Evolutionary conservation across 2,329 filamentous ascomycete genomes (phyloP).

Genomic region (Penicillium crustosum): DNA sequence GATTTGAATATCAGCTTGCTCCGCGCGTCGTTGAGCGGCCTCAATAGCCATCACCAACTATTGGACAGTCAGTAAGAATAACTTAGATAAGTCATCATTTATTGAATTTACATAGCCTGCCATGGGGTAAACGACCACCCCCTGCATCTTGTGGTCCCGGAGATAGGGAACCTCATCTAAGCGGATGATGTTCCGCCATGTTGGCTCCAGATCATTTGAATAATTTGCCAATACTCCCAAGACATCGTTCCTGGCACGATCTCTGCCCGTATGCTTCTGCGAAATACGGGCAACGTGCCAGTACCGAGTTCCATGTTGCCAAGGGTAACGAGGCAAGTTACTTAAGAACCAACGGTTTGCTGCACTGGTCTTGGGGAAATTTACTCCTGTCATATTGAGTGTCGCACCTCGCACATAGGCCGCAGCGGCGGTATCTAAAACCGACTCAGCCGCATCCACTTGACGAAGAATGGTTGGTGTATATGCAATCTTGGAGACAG

Average conservation of each 20-base stretch:
- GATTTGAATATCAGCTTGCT: conserved; percentile 32
- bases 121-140: conserved; percentile 25
- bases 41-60: conserved; percentile 34
- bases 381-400: conserved; percentile 19
- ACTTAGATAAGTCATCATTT: background rate
- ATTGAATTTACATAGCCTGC: conserved; percentile 25
- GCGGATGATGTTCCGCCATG: conserved; percentile 30
- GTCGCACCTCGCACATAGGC: conserved; percentile 18
- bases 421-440: conserved; percentile 25
- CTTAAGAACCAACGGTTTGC: conserved; percentile 22
- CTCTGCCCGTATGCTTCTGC: conserved; percentile 25
- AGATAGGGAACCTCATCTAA: conserved; percentile 30
- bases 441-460: conserved; percentile 21
- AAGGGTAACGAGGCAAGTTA: conserved; percentile 48
- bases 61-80: background rate
- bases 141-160: conserved; percentile 36
- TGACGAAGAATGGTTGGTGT: conserved; percentile 26
- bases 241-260: conserved; percentile 27
- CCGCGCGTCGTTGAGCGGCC: conserved; percentile 33
- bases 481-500: conserved; percentile 21
- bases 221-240: conserved; percentile 30
- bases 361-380: conserved; percentile 20
- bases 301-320: conserved; percentile 49
- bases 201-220: conserved; percentile 24
- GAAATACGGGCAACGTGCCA: conserved; percentile 48